Conservation (phyloP, 192 early-diverging fungal genomes). For the Mortierella alpina region DNA sequence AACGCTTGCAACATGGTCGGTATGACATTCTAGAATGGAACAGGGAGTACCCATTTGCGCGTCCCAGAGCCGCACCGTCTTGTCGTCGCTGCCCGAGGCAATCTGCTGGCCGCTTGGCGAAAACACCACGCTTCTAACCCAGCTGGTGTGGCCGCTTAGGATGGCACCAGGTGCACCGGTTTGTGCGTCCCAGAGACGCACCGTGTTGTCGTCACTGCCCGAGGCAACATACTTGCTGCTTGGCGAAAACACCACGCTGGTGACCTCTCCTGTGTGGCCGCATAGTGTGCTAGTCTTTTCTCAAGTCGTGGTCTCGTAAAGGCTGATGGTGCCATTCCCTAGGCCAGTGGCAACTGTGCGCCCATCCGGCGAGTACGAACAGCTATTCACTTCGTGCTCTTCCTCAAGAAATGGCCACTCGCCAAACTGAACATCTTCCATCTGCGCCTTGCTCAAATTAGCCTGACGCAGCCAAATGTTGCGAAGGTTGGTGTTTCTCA, state of each 20-base stretch:
- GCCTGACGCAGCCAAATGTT: background rate
- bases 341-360: background rate
- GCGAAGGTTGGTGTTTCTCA: background rate
- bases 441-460: background rate
- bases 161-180: background rate
- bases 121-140: too few relatives aligned
- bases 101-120: too few relatives aligned
- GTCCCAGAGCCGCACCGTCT: too few relatives aligned
- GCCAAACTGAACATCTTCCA: background rate
- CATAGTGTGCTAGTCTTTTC: too few relatives aligned
- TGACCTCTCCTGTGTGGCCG: too few relatives aligned
- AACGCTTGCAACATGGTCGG: too few relatives aligned
- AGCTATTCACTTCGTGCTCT: background rate
- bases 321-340: background rate
- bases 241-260: too few relatives aligned
- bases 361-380: background rate
- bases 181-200: background rate
- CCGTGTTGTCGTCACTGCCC: background rate
- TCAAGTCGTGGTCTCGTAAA: too few relatives aligned
- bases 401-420: background rate
- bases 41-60: too few relatives aligned
- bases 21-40: too few relatives aligned
- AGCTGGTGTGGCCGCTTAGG: background rate
- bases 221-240: background rate
- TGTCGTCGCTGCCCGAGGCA: too few relatives aligned